These are phyloP conservation scores for Lichtheimia ramosa DNA, from an alignment of 371 early-diverging fungal genomes.

Conservation along the genomic window DNA sequence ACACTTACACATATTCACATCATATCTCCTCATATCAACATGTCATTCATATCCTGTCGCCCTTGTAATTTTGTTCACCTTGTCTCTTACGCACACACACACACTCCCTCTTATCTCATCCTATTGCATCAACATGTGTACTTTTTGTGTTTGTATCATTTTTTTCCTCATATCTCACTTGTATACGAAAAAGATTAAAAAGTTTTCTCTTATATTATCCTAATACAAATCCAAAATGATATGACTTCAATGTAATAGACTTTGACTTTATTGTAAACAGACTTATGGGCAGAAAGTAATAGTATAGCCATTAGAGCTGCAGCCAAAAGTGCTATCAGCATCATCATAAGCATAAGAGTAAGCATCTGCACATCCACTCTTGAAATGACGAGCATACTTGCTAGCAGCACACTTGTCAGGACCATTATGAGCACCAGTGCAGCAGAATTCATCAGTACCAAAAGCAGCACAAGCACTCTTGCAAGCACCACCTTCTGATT, in stretches of 20 bases:
- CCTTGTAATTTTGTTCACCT: neutral
- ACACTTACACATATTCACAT: neutral
- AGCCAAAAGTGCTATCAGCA: slow-evolving; percentile 22
- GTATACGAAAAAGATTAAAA: too few species aligned
- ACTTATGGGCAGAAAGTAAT: slow-evolving; percentile 24
- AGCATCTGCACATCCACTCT: slow-evolving; percentile 27
- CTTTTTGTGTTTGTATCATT: too few species aligned
- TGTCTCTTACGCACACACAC: too few species aligned
- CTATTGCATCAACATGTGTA: too few species aligned
- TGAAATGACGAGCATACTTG: slow-evolving; percentile 12
- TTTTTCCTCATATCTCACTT: too few species aligned
- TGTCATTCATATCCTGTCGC: neutral
- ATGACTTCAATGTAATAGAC: neutral
- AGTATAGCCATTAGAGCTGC: slow-evolving; percentile 21
- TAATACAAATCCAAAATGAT: neutral
- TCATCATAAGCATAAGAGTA: slow-evolving; percentile 43
- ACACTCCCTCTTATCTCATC: too few species aligned
- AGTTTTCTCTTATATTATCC: too few species aligned
- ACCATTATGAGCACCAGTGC: slow-evolving; percentile 15
- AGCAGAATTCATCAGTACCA: slow-evolving; percentile 16
- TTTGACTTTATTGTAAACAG: neutral
- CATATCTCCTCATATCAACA: neutral
- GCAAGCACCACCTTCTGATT: slow-evolving; percentile 14
- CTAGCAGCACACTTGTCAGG: slow-evolving; percentile 12
- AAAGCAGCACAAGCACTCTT: slow-evolving; percentile 20